Evolutionary conservation across 148 eudicot genomes (phyloP), one percentile per base, ranked within the genome.

Genomic region (Chenopodium formosanum): DNA sequence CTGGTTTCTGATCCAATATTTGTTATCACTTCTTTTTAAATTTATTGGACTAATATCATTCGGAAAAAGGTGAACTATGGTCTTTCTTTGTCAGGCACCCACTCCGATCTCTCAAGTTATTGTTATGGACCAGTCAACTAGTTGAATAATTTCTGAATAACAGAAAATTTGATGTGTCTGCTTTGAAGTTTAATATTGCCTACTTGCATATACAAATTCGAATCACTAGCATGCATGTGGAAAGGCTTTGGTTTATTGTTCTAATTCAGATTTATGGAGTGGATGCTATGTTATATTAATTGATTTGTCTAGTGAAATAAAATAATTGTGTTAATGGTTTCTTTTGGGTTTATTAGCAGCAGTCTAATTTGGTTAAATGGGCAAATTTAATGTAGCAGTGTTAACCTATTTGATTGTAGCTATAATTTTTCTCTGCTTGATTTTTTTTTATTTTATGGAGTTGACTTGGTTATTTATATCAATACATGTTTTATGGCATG

Each of bases 401-500:
- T 63, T 78, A 66, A 46, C 23, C 40, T 27, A 17, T 25, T 56
- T 77, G 19, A 27, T 37, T 63, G 37, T 37, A 70, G 12, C 25
- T 17, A 40, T 69, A 34, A 32, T 31, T 68, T 29, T 58, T 32
- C 8, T 20, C 19, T 16, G n/a, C 23, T 2, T 37, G 40, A 19
- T 11, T 20, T 73, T 20, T 73, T 46, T 40, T 6, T 40, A 6
- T 3, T 13, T 4, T 13, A 11, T 23, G 19, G 32, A 48, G 68
- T 23, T 75, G 68, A 23, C 77, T 65, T 20, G 29, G 31, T 27
- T 22, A 66, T 32, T 77, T 40, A 40, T 40, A 72, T 50, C 69
- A 40, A 84, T 53, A 16, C 29, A 58, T 40, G 63, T 31, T 52
- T 25, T 3, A 66, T 76, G 32, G 34, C 53, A 82, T 88, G 72